Evolutionary conservation across 768 basidiomycete species (phyloP).

Genomic region (Russula griseocarnosa): DNA sequence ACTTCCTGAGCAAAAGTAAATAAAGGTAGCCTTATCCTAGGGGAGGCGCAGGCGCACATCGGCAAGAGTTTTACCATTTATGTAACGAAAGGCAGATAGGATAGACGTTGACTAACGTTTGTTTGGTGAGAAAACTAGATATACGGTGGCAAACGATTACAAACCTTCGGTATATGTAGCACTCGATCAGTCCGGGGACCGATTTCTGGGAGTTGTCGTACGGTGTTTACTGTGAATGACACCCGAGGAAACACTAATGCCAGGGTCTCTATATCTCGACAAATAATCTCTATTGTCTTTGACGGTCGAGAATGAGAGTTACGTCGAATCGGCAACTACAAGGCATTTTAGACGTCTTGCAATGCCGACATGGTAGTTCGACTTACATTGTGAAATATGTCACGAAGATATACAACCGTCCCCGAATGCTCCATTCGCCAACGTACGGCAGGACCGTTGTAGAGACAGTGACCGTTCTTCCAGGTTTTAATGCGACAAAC

Average conservation of each 20-base stretch:
- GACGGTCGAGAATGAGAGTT: constrained; percentile 58
- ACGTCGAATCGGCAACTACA: constrained; percentile 76
- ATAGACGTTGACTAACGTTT: constrained; percentile 55
- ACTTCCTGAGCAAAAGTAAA: constrained; percentile 49
- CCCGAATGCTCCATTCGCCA: constrained; percentile 73
- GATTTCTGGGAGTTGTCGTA: constrained; percentile 39
- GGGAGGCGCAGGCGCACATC: constrained; percentile 47
- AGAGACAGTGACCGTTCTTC: constrained; percentile 64
- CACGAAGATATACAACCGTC: constrained; percentile 78
- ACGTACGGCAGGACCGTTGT: constrained; percentile 66
- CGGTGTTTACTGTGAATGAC: constrained; percentile 62
- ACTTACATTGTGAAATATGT: constrained; percentile 85
- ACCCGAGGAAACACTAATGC: constrained; percentile 71
- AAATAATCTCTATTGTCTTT: constrained; percentile 62
- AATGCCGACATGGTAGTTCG: constrained; percentile 5
- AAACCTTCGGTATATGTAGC: constrained; percentile 65
- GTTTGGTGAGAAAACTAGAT: background rate
- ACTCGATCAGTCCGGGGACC: constrained; percentile 43
- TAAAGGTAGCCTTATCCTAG: background rate
- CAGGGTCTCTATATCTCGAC: constrained; percentile 66
- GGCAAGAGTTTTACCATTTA: constrained; percentile 69
- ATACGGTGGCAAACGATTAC: background rate
- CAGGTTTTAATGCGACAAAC: background rate
- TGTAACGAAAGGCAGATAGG: constrained; percentile 61
- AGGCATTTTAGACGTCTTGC: background rate